A percentile compares a stretch with the other conserved stretches of the same genome.
Evolutionary conservation across 495 filamentous ascomycete genomes (phyloP).

Genomic region (Hypomontagnella monticulosa): DNA sequence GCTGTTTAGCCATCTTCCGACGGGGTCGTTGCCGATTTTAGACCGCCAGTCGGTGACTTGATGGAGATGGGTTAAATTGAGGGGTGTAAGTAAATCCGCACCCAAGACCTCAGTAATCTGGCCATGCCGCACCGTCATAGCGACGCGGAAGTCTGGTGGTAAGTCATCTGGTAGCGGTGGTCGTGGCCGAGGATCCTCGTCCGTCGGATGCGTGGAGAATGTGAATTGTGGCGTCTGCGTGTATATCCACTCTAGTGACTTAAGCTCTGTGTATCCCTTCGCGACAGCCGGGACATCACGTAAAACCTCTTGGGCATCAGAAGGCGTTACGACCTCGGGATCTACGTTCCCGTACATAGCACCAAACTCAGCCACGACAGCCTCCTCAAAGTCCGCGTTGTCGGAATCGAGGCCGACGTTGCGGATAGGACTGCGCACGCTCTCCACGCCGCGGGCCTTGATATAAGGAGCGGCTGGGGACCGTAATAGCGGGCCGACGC

Average conservation of each 20-base stretch:
- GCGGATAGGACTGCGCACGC: conserved; percentile 82
- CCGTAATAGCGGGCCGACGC: conserved; percentile 71
- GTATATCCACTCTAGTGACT: conserved; percentile 80
- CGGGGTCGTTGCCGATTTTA: conserved; percentile 15
- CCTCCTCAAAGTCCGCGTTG: conserved; percentile 58
- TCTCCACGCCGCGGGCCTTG: conserved; percentile 87
- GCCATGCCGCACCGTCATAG: conserved; percentile 53
- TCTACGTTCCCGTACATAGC: conserved; percentile 59
- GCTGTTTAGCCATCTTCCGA: conserved; percentile 49
- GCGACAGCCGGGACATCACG: not conserved
- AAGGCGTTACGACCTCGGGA: not conserved
- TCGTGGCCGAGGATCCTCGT: conserved; percentile 64
- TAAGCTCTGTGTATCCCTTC: conserved; percentile 35
- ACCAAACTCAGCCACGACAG: conserved; percentile 62
- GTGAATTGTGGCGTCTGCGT: conserved; percentile 87
- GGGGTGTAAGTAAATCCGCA: conserved; percentile 24
- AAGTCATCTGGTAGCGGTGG: conserved; percentile 53
- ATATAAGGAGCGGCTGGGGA: conserved; percentile 80
- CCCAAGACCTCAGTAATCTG: conserved; percentile 47
- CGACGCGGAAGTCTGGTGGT: conserved; percentile 38
- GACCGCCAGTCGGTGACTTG: conserved; percentile 54
- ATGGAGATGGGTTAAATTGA: conserved; percentile 48
- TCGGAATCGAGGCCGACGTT: conserved; percentile 69
- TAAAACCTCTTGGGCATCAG: conserved; percentile 3
- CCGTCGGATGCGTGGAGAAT: conserved; percentile 64